phyloP scores from a whole-genome alignment of 164 flowering plant species.

The Vitis riparia region DNA sequence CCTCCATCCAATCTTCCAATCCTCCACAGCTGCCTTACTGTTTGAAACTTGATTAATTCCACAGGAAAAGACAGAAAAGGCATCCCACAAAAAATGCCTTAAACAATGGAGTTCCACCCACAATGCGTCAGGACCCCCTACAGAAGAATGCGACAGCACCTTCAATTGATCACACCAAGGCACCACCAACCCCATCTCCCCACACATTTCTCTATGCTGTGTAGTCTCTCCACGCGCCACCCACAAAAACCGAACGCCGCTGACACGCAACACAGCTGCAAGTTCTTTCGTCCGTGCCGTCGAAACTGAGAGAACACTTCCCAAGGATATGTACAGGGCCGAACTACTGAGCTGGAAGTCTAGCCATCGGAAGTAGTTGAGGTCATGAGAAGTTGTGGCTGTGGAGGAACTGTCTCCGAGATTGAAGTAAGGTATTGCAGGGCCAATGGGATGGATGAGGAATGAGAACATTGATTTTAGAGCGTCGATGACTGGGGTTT shows the following conservation, averaged over 20 bases:
- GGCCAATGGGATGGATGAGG: constrained; percentile 49
- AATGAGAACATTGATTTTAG: constrained; percentile 25
- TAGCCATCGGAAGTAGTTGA: constrained; percentile 38
- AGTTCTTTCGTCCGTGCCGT: constrained; percentile 40
- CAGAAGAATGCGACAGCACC: constrained; percentile 6
- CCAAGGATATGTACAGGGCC: constrained; percentile 45
- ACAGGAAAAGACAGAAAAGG: constrained; percentile 17
- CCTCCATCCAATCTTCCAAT: constrained; percentile 4
- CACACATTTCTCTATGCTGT: not conserved
- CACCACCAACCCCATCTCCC: not conserved
- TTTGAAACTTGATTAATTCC: constrained; percentile 8
- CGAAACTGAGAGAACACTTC: constrained; percentile 37
- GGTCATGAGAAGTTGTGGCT: not conserved
- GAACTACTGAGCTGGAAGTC: constrained; percentile 36
- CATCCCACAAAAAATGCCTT: constrained; percentile 15
- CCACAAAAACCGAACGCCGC: constrained; percentile 39
- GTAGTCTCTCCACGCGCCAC: constrained; percentile 8
- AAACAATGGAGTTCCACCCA: constrained; percentile 9
- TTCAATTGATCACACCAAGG: constrained; percentile 9
- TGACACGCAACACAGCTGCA: constrained; percentile 24
- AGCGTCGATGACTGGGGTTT: constrained; percentile 30
- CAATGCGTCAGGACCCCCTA: constrained; percentile 10
- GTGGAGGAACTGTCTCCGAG: not conserved
- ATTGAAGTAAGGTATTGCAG: constrained; percentile 33
- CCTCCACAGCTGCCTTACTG: not conserved